These are phyloP conservation scores for Ustilago vetiveriae DNA, from an alignment of 1,284 basidiomycete genomes.

Conservation along the genomic window DNA sequence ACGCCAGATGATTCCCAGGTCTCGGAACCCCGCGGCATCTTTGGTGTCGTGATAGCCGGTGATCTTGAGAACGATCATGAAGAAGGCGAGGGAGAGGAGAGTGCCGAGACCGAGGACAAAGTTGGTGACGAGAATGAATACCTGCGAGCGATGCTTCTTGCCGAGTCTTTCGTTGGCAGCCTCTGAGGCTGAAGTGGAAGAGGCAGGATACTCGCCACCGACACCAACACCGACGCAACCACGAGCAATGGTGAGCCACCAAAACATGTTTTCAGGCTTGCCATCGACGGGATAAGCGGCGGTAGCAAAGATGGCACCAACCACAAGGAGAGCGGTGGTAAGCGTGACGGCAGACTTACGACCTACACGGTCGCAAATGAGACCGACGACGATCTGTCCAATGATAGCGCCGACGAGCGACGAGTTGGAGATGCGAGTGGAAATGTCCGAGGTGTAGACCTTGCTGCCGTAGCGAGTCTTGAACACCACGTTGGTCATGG, in stretches of 20 bases:
- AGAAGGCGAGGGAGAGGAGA: conserved; percentile 76
- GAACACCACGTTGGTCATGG: conserved; percentile 59
- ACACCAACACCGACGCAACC: conserved; percentile 79
- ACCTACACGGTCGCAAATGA: conserved; percentile 78
- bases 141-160: conserved; percentile 74
- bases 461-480: conserved; percentile 52
- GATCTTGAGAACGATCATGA: conserved; percentile 76
- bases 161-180: conserved; percentile 77
- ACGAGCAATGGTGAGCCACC: conserved; percentile 79
- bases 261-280: conserved; percentile 73
- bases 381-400: conserved; percentile 75
- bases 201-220: conserved; percentile 81
- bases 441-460: conserved; percentile 74
- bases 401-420: conserved; percentile 77
- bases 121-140: conserved; percentile 81
- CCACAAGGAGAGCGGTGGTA: conserved; percentile 77
- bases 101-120: conserved; percentile 67
- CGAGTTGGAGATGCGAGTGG: conserved; percentile 78
- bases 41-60: conserved; percentile 37
- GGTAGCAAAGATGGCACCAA: conserved; percentile 78
- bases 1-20: conserved; percentile 79
- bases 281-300: conserved; percentile 76
- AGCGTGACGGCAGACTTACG: conserved; percentile 58
- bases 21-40: conserved; percentile 71
- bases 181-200: conserved; percentile 75